These are phyloP conservation scores for Grosmannia clavigera DNA, from an alignment of 2,329 filamentous ascomycete genomes.

Conservation along the genomic window DNA sequence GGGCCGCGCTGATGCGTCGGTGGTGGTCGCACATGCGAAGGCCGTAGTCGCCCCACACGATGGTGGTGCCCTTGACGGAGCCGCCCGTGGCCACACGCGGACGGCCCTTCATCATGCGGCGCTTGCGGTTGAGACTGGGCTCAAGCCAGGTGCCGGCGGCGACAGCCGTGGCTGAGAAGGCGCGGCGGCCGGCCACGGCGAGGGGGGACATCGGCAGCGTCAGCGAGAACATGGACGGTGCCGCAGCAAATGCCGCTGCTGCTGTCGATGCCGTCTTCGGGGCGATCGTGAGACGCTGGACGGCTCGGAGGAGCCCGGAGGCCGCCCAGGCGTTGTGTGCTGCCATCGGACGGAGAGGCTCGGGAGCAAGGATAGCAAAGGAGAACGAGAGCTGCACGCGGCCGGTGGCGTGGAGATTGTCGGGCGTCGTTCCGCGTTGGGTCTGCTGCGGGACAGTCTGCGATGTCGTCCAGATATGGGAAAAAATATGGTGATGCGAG, in stretches of 20 bases:
- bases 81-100: constrained; percentile 83
- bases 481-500: background rate
- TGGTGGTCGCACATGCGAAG: constrained; percentile 89
- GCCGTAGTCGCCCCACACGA: constrained; percentile 93
- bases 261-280: constrained; percentile 6
- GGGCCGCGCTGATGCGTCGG: constrained; percentile 73
- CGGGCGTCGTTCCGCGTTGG: background rate
- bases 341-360: background rate
- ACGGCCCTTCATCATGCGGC: constrained; percentile 84
- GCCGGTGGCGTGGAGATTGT: background rate
- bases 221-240: constrained; percentile 9
- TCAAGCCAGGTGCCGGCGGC: constrained; percentile 65
- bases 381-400: background rate
- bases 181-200: constrained; percentile 28
- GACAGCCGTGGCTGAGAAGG: constrained; percentile 59
- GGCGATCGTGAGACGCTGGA: constrained; percentile 23
- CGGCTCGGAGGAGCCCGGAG: background rate
- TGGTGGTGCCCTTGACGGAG: constrained; percentile 81
- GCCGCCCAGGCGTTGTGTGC: background rate
- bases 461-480: background rate
- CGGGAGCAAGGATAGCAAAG: background rate
- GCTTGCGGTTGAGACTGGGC: constrained; percentile 62
- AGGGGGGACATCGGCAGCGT: constrained; percentile 14
- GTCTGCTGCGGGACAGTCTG: background rate
- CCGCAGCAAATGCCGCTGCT: constrained; percentile 24